These are phyloP conservation scores for Neurospora terricola DNA, from an alignment of 495 filamentous ascomycete species.

Conservation along the genomic window DNA sequence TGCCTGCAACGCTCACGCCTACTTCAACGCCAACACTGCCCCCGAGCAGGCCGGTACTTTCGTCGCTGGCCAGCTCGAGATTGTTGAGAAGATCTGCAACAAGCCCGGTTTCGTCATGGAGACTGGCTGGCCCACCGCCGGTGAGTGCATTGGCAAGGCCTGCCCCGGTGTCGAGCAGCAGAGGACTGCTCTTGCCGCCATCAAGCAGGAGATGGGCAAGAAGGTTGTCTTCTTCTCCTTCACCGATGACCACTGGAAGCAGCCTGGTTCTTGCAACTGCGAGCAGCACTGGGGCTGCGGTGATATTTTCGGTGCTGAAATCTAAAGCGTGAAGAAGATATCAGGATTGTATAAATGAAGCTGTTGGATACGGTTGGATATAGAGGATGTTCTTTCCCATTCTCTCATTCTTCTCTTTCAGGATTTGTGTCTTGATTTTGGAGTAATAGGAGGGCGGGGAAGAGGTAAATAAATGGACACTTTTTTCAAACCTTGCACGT, in stretches of 20 bases:
- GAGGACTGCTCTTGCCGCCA: constrained; percentile 55
- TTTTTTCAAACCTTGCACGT: background rate
- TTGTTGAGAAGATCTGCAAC: constrained; percentile 58
- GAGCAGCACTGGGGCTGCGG: constrained; percentile 73
- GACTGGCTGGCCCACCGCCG: constrained; percentile 78
- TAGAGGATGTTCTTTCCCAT: background rate
- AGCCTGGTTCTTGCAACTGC: constrained; percentile 53
- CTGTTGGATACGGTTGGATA: constrained; percentile 2
- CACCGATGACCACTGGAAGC: constrained; percentile 76
- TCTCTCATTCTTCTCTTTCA: background rate
- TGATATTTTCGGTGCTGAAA: constrained; percentile 32
- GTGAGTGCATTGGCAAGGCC: constrained; percentile 59
- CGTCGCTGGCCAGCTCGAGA: constrained; percentile 52
- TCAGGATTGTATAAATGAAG: constrained; percentile 1
- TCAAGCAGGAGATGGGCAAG: constrained; percentile 42
- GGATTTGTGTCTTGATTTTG: background rate
- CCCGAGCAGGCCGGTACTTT: constrained; percentile 64
- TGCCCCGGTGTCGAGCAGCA: constrained; percentile 60
- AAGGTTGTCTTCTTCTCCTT: constrained; percentile 71
- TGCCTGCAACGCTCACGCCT: constrained; percentile 82
- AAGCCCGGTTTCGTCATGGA: constrained; percentile 69
- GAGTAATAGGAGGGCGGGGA: background rate
- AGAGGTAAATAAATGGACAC: background rate
- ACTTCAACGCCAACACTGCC: constrained; percentile 66
- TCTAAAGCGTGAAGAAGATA: background rate